Evolutionary conservation across 768 basidiomycete species (phyloP), one percentile per base, ranked within the genome.

Genomic region (Auricularia sp.): DNA sequence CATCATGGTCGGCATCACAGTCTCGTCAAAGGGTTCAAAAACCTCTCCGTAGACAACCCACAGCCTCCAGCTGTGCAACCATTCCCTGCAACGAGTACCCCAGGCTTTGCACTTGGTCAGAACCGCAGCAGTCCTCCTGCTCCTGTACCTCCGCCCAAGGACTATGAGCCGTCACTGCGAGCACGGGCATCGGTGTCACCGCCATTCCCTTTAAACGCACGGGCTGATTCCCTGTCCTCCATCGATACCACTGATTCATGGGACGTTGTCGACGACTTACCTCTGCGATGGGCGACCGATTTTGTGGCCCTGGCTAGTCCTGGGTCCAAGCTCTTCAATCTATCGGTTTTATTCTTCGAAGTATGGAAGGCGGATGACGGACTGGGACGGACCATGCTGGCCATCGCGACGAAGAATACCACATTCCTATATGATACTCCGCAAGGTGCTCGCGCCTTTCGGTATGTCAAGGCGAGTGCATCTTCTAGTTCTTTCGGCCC

Each of bases 221-320:
- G 42, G 24, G 56, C 65, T 21, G 61, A 63, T 36, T 54, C 62
- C 67, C 45, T 39, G 59, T 59, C 56, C 6, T 59, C 56, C 29
- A 59, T 61, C 67, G 59, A 63, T 24, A 35, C 80, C 10, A 76
- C 75, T 56, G 84, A 85, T 61, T 80, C 83, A 36, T 87, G 90
- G 90, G 90, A 92, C 72, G 70, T 91, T 5, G 79, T 91, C 0
- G 83, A 84, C 59, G 82, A 83, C 61, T 75, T 89, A 8, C 88
- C 90, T 1, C 70, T 92, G 56, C 83, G 89, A 37, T 94, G 92
- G 92, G 89, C 90, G n/a, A 88, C 87, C 0, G 92, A 94, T 73
- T 93, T 83, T 71, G 88, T 90, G 2, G 86, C 89, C 0, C 81
- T 94, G n/a, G 89, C 89, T 3, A 75, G 82, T 2, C 74, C 81